Evolutionary conservation across 805 yeast genomes (phyloP).

Genomic region (Suhomyces canberraensis): DNA sequence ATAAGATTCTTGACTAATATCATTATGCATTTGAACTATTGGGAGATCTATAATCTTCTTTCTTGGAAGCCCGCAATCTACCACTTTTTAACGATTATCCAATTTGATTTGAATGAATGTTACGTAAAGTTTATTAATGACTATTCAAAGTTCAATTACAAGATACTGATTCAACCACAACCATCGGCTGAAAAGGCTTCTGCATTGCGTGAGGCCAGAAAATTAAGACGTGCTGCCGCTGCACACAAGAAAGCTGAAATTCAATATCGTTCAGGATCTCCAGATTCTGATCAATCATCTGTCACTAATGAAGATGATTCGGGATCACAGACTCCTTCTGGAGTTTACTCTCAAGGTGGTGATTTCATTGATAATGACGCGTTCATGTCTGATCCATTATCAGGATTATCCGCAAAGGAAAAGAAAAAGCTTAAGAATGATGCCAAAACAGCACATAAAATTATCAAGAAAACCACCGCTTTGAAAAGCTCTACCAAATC

Average conservation of each 20-base stretch:
- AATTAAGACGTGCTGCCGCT: constrained; percentile 5
- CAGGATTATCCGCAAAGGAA: constrained; percentile 16
- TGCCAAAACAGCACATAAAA: constrained; percentile 27
- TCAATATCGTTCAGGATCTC: background rate
- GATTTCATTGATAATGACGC: constrained; percentile 22
- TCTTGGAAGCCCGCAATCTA: constrained; percentile 42
- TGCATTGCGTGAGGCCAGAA: constrained; percentile 9
- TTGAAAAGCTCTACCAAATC: constrained; percentile 28
- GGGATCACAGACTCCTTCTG: constrained; percentile 7
- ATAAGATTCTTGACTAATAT: constrained; percentile 37
- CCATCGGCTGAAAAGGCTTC: constrained; percentile 11
- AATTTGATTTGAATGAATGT: constrained; percentile 40
- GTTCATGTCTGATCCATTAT: constrained; percentile 16
- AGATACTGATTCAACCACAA: constrained; percentile 16
- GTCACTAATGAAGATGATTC: constrained; percentile 7
- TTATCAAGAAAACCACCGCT: constrained; percentile 24
- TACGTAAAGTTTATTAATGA: constrained; percentile 33
- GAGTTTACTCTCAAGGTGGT: constrained; percentile 12
- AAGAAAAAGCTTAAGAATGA: constrained; percentile 19
- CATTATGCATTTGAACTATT: constrained; percentile 38
- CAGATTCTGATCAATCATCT: constrained; percentile 4
- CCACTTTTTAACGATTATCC: constrained; percentile 37
- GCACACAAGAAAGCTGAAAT: constrained; percentile 2
- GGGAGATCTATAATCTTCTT: constrained; percentile 43
- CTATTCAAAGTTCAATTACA: constrained; percentile 27